These are phyloP conservation scores for Leccinum variicolor DNA, from an alignment of 768 basidiomycete species.

Conservation along the genomic window DNA sequence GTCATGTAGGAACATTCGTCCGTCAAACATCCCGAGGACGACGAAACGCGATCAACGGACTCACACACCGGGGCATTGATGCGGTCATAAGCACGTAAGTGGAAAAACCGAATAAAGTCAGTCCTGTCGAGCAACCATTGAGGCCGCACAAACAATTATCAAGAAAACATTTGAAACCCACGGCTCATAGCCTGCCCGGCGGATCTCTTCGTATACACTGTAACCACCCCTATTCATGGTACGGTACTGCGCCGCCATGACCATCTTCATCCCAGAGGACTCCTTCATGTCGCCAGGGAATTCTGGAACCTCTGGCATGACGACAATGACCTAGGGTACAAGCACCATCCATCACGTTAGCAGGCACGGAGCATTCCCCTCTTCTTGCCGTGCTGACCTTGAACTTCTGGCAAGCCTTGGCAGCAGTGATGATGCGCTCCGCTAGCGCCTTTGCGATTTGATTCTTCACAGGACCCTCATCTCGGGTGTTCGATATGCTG, in stretches of 20 bases:
- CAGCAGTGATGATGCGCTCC: conserved; percentile 83
- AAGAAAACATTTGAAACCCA: conserved; percentile 32
- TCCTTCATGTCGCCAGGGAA: conserved; percentile 82
- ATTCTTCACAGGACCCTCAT: conserved; percentile 71
- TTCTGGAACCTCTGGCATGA: conserved; percentile 89
- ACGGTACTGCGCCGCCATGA: conserved; percentile 86
- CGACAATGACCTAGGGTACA: conserved; percentile 64
- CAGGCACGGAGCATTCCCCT: neutral
- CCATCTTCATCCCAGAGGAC: conserved; percentile 62
- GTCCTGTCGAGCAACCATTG: conserved; percentile 37
- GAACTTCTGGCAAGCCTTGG: conserved; percentile 66
- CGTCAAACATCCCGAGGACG: conserved; percentile 22
- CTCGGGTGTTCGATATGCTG: conserved; percentile 74
- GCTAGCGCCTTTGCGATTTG: conserved; percentile 80
- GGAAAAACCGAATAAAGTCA: conserved; percentile 90
- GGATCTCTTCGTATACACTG: conserved; percentile 82
- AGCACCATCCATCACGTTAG: neutral
- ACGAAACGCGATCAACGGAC: conserved; percentile 13
- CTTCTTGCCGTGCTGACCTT: conserved; percentile 42
- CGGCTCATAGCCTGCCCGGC: conserved; percentile 77
- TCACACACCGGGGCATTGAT: conserved; percentile 73
- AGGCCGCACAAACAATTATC: neutral
- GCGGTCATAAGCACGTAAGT: conserved; percentile 87
- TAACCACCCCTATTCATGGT: conserved; percentile 88
- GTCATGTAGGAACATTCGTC: neutral